These are phyloP conservation scores for Ambrosiella beaveri DNA, from an alignment of 2,329 filamentous ascomycete genomes.

Conservation along the genomic window DNA sequence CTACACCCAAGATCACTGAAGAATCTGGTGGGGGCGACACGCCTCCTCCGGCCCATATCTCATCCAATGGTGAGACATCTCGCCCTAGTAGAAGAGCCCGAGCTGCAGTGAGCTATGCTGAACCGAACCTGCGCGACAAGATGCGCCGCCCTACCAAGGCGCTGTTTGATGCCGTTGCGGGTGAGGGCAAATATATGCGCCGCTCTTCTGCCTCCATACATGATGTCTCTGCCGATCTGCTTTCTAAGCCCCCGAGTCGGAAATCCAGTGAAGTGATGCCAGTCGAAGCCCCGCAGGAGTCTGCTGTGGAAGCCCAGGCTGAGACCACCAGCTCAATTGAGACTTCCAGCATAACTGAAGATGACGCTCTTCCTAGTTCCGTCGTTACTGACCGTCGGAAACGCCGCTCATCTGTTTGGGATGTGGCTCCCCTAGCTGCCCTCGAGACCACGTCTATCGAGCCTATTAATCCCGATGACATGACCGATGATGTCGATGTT, in stretches of 20 bases:
- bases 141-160: slow-evolving; percentile 69
- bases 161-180: slow-evolving; percentile 54
- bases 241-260: not conserved
- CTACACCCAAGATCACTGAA: slow-evolving; percentile 24
- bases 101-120: slow-evolving; percentile 59
- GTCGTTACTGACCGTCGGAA: slow-evolving; percentile 25
- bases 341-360: slow-evolving; percentile 1
- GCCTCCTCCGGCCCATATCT: slow-evolving; percentile 42
- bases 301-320: not conserved
- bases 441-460: not conserved
- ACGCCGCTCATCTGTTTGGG: slow-evolving; percentile 21
- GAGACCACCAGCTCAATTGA: not conserved
- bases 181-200: slow-evolving; percentile 37
- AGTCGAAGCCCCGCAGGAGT: not conserved
- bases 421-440: not conserved
- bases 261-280: not conserved
- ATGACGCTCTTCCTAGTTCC: slow-evolving; percentile 18
- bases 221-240: slow-evolving; percentile 12
- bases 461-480: not conserved
- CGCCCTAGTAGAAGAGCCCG: slow-evolving; percentile 51
- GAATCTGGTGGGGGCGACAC: slow-evolving; percentile 30
- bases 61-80: slow-evolving; percentile 35
- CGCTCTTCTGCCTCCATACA: slow-evolving; percentile 18
- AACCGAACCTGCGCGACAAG: slow-evolving; percentile 66
- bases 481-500: slow-evolving; percentile 23